Percentiles rank a stretch among this genome's conserved stretches.
Evolutionary conservation across 805 yeast species (phyloP).

Genomic region (Ogataea salicorniae): DNA sequence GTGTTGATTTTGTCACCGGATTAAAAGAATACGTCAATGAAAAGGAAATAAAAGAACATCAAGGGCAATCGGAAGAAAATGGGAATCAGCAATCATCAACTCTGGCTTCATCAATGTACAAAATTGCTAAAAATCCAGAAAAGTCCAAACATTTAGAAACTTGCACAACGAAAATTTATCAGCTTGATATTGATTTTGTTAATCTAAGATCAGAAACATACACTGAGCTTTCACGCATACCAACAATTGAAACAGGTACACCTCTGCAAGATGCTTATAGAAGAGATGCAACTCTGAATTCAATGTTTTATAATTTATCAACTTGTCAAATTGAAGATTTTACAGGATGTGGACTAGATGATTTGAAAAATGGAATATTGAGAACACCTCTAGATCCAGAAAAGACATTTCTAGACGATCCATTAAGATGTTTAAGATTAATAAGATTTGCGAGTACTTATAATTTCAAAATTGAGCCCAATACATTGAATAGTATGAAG

Average conservation of each 20-base stretch:
- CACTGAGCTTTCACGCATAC: constrained; percentile 81
- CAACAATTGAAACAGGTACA: constrained; percentile 76
- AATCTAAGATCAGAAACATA: constrained; percentile 85
- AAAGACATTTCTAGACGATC: constrained; percentile 90
- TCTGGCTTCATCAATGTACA: constrained; percentile 48
- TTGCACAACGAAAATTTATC: constrained; percentile 83
- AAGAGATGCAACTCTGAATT: constrained; percentile 93
- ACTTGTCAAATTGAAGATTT: constrained; percentile 74
- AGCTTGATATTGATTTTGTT: constrained; percentile 88
- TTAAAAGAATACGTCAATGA: constrained; percentile 46
- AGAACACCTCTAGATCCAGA: constrained; percentile 85
- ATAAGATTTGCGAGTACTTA: constrained; percentile 83
- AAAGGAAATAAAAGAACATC: constrained; percentile 13
- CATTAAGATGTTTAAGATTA: constrained; percentile 79
- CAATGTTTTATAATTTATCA: constrained; percentile 79
- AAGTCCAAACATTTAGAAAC: constrained; percentile 96
- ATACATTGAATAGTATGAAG: constrained; percentile 61
- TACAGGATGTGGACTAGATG: constrained; percentile 71
- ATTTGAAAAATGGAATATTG: constrained; percentile 62
- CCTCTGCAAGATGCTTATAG: constrained; percentile 88
- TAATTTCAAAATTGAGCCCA: constrained; percentile 56
- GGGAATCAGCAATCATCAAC: constrained; percentile 2
- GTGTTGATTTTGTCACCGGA: constrained; percentile 75
- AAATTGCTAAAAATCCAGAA: constrained; percentile 88
- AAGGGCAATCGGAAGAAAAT: constrained; percentile 6